Evolutionary conservation across 2,329 filamentous ascomycete species (phyloP), one percentile per base, ranked within the genome.

Genomic region (Pseudogymnoascus sp.): DNA sequence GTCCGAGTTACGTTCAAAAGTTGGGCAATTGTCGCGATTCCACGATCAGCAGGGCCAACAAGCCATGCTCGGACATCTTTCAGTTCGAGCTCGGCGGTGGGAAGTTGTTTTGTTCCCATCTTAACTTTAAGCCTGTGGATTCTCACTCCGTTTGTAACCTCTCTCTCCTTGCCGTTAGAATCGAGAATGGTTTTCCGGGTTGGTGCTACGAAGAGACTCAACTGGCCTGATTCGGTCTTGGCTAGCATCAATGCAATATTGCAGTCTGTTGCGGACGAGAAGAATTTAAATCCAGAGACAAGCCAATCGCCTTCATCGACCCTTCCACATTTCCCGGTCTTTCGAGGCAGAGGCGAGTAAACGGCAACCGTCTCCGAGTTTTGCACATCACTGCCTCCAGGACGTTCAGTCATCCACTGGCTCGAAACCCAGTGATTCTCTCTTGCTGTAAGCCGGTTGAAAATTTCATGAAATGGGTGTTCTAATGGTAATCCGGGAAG

Each of bases 341-440:
- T 63, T 41, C 14, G 35, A 28, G 64, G 33, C 12, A 66, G 43
- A 12, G 68, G 68, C 5, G 64, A 62, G 50, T 70, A 70, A 19
- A 68, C 66, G 1, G 79, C 78, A 19, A 78, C 68, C 0, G 81
- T 84, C 68, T 84, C 81, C 0, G 79, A 82, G 28, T 78, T 78
- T 24, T 78, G 77, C 1, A 83, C 80, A 67, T 84, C 81, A 62
- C 79, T 81, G 0, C 81, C 82, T 3, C 81, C 81, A 0, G 76
- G 73, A 7, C 82, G 73, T 64, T 84, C 81, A 0, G 81, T 84
- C 81, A 84, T 84, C 81, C 82, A 84, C 67, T 84, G 82, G 0
- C 81, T 81, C 19, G 78, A 81, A 2, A 79, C 83, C 81, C 81
- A 84, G 5, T 76, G 75, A 7, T 70, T 63, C 4, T 80, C 73